Evolutionary conservation across 768 basidiomycete species (phyloP), one percentile per base, ranked within the genome.

Genomic region (Suillus bovinus): DNA sequence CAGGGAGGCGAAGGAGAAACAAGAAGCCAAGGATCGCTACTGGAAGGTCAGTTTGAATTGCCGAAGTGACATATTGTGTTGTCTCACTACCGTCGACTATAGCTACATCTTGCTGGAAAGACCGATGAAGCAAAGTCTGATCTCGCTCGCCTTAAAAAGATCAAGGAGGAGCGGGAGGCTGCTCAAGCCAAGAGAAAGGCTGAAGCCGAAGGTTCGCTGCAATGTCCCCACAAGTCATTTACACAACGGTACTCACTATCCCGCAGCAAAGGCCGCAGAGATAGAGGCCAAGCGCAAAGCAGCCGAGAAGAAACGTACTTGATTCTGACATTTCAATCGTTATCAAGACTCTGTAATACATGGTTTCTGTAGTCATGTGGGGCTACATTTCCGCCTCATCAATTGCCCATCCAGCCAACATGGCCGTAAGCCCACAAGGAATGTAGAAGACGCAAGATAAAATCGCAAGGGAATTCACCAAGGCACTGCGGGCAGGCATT

Each of bases 1-100:
- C 64, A 95, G 95, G 66, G 96, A 97, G 71, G 88, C 87, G 71
- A 94, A 95, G 72, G 94, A 96, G 76, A 95, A 94, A 79, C 83
- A 90, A 69, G 94, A 94, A 1, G 92, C 94, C 2, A 86, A 92
- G 71, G 93, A 94, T 31, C 80, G 84, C 29, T 96, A 96, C 74
- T 88, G 88, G 88, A 93, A 96, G 84, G 90, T 91, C 31, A 1
- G 79, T 65, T 61, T 58, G 36, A 44, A 60, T 20, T 17, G 34
- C 61, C 36, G 1, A 62, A 22, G 31, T 10, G 20, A 17, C 4
- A 24, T 59, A 24, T 55, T 47, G 22, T 27, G 41, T 55, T 61
- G 38, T 4, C 55, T 56, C 10, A 56, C 38, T 17, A n/a, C 24
- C 24, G 13, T 39, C 6, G 10, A 44, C 29, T 44, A 9, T 66